phyloP scores from a whole-genome alignment of 1,139 yeast species.

The Yamadazyma atmosphaerica region DNA sequence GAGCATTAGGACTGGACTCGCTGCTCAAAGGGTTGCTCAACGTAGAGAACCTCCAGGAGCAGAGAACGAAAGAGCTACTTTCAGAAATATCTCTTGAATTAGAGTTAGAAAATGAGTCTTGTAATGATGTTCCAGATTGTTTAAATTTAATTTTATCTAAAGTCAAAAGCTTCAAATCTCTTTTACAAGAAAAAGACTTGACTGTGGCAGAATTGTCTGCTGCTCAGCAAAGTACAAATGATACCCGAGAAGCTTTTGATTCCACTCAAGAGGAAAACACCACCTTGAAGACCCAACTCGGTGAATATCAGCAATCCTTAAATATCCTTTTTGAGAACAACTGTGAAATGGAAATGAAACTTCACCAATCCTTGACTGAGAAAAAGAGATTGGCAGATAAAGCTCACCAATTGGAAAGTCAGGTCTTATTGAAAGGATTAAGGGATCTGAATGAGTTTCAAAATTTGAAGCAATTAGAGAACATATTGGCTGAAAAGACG shows the following conservation, averaged over 20 bases:
- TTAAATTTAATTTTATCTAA: background rate
- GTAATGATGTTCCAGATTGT: background rate
- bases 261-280: background rate
- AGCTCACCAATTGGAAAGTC: slow-evolving; percentile 6
- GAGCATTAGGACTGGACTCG: background rate
- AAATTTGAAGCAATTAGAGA: background rate
- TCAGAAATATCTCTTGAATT: background rate
- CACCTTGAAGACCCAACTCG: background rate
- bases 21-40: slow-evolving; percentile 1
- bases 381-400: slow-evolving; percentile 1
- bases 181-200: slow-evolving; percentile 1
- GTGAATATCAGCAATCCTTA: background rate
- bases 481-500: background rate
- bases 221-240: background rate
- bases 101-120: background rate
- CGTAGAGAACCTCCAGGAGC: background rate
- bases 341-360: background rate
- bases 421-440: slow-evolving; percentile 1
- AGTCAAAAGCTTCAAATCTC: background rate
- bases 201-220: background rate
- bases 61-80: background rate
- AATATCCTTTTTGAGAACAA: background rate
- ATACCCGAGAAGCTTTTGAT: background rate
- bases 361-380: slow-evolving; percentile 2
- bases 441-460: background rate